Percentiles rank a stretch among this genome's conserved stretches.
Conservation (phyloP, 768 basidiomycete genomes). For the Boletellus ananas region DNA sequence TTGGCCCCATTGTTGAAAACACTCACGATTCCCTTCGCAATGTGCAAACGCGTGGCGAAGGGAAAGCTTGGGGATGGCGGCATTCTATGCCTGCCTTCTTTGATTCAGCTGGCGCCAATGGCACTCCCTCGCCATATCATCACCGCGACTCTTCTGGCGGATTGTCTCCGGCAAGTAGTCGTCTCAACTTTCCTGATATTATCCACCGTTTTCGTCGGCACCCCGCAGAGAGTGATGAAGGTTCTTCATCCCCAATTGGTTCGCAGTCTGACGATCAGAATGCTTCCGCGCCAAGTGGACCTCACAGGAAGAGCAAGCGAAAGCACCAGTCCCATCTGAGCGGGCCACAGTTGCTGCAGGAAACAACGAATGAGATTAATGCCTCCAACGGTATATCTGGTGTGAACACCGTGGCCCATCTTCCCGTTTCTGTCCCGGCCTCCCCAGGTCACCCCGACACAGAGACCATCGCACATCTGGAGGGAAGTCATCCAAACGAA, state of each 20-base stretch:
- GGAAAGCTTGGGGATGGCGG: conserved; percentile 26
- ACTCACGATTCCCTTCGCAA: conserved; percentile 46
- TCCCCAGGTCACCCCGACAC: conserved; percentile 1
- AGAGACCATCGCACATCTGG: conserved; percentile 2
- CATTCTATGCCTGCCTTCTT: conserved; percentile 24
- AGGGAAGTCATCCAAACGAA: background rate
- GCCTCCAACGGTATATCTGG: conserved; percentile 4
- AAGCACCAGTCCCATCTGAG: conserved; percentile 24
- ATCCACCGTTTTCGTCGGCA: conserved; percentile 34
- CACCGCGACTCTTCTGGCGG: conserved; percentile 27
- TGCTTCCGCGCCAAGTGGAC: conserved; percentile 21
- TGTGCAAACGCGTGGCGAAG: conserved; percentile 43
- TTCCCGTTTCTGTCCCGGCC: background rate
- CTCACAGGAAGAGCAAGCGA: conserved; percentile 6
- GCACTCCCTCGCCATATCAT: conserved; percentile 32
- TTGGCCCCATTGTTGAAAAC: conserved; percentile 52
- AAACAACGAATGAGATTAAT: conserved; percentile 11
- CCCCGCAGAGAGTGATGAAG: conserved; percentile 44
- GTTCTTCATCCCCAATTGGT: conserved; percentile 41
- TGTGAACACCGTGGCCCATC: conserved; percentile 3
- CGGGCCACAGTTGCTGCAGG: conserved; percentile 20
- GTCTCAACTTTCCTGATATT: conserved; percentile 37
- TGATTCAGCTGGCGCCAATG: conserved; percentile 34
- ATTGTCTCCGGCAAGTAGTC: conserved; percentile 44
- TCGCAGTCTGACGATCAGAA: conserved; percentile 44